Base-by-base conservation (phyloP, 2,329 filamentous ascomycete genomes). In the Pochonia chlamydosporia region DNA sequence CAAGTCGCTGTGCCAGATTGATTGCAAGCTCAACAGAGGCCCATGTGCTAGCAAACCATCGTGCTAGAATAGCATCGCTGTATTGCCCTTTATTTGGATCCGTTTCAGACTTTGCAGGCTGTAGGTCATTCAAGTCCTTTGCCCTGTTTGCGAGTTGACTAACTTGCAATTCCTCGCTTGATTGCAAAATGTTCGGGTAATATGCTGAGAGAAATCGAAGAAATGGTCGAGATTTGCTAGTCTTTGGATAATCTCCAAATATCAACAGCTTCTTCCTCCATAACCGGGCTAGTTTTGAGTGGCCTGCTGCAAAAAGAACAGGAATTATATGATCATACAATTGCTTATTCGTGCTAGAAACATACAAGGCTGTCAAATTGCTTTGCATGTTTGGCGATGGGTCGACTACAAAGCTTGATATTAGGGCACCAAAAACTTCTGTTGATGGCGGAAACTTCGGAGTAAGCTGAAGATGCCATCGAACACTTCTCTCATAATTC, bases 21-120 rank as follows among this genome's bases (percentile, higher is more conserved):
- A 95, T 80, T 23, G 89, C 81, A 54, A 85, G 78, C 47, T 91
- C 82, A 9, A 90, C 71, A 1, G 84, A 79, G 20, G 93, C 76
- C 63, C 87, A 86, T 16, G 69, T 69, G 48, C 74, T 84, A 9
- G 90, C 90, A 61, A 96, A 91, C 69, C 89, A 82, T 52, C 84
- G 79, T n/a, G 90, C 86, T 16, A 87, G 85, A 25, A 95, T 84
- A 52, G 82, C 56, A 42, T 67, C 64, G 36, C 57, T 60, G 30
- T 58, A 61, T 16, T 54, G 55, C 18, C 58, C 53, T 47, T 50
- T 54, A 20, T 48, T 25, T 25, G 35, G 23, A 3, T 39, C 24
- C 7, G 39, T 7, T 4, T 26, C 16, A 11, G 16, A 35, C 3
- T 18, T n/a, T 40, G 20, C 28, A 25, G 11, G 28, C 11, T 4